Evolutionary conservation across 805 yeast species (phyloP), one percentile per base, ranked within the genome.

Genomic region (Candida ovalis): DNA sequence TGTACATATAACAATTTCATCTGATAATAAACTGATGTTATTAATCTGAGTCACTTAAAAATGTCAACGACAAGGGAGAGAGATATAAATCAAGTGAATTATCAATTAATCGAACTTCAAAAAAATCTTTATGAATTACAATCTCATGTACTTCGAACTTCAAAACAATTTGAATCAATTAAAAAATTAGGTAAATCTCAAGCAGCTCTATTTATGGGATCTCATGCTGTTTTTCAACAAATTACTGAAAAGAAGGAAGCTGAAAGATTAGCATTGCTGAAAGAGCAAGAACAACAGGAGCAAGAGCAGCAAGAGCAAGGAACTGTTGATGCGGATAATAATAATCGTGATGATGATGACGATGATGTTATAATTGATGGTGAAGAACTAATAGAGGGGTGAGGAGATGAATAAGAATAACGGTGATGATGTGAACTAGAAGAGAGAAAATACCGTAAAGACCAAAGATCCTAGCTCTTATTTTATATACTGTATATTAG

Each of bases 161-260:
- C 64, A 1, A 49, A 55, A 13, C 68, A 64, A 43, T 59, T 58
- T 49, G 58, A 55, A 13, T 46, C 52, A 2, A 59, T 64, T 21
- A 57, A 63, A 42, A 54, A 57, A 24, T 50, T 64, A 5, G 66
- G 64, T 3, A 53, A 49, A 23, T 59, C 59, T 10, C 68, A 64
- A 37, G 55, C 66, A 2, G 56, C 61, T 5, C 51, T 60, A 40
- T 58, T 65, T 37, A 64, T 63, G 64, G 56, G 63, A 23, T 56
- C 68, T 7, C 66, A 64, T 51, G 52, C 61, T 1, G 62, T 62
- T 4, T 64, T 61, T 42, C 67, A 64, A 41, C 51, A 51, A 3
- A 39, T 61, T 8, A 62, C 60, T 30, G 66, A 63, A 40, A 53
- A 53, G 42, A 60, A 58, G 25, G 65, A 62, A 42, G 40, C 41